phyloP scores from a whole-genome alignment of 2,329 filamentous ascomycete genomes.

The Trichoderma atroviride region DNA sequence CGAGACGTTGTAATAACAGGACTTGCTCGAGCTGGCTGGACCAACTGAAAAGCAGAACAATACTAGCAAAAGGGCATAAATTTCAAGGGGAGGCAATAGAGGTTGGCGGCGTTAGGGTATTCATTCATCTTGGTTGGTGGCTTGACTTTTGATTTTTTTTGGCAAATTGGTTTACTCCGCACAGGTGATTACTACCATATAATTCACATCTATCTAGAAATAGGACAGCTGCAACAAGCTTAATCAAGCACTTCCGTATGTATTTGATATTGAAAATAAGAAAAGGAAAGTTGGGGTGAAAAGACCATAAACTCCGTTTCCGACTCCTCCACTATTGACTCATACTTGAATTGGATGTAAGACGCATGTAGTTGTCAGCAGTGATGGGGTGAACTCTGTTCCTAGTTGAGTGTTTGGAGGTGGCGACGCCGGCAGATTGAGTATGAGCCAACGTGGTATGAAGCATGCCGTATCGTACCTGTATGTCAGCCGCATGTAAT shows the following conservation, averaged over 20 bases:
- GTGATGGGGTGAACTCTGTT: not conserved
- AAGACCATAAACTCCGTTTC: not conserved
- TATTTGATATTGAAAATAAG: not conserved
- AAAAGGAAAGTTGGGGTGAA: not conserved
- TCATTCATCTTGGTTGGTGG: not conserved
- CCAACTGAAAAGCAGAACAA: not conserved
- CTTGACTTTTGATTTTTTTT: not conserved
- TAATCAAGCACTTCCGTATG: conserved; percentile 1
- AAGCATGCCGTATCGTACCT: not conserved
- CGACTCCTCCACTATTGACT: not conserved
- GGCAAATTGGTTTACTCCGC: not conserved
- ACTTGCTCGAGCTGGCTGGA: conserved; percentile 12
- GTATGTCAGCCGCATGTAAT: not conserved
- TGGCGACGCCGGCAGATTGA: not conserved
- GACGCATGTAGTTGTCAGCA: not conserved
- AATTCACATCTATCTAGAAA: not conserved
- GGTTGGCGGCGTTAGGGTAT: conserved; percentile 15
- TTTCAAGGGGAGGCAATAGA: not conserved
- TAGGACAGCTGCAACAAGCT: not conserved
- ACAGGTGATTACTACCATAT: not conserved
- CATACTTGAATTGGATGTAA: not conserved
- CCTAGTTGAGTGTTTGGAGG: not conserved
- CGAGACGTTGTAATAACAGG: not conserved
- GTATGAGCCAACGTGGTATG: not conserved
- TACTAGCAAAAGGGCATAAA: not conserved